Evolutionary conservation across 192 early-diverging fungal genomes (phyloP).

Genomic region (Mortierella antarctica): DNA sequence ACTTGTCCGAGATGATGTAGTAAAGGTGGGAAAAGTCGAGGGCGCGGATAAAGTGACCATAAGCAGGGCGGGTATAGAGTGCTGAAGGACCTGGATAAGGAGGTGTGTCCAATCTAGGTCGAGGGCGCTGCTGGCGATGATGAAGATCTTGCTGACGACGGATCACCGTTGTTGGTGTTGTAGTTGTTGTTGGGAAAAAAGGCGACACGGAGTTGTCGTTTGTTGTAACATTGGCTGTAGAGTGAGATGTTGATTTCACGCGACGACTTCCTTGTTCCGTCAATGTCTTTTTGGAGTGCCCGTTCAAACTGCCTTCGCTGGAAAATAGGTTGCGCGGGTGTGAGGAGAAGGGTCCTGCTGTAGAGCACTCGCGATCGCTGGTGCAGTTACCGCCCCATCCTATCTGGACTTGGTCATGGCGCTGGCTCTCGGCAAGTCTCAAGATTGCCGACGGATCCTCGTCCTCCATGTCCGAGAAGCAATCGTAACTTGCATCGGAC

Average conservation of each 20-base stretch:
- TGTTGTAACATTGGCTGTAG: neutral
- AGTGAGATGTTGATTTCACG: no score
- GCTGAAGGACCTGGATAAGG: no score
- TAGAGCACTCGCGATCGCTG: neutral
- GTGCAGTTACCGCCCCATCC: conserved; percentile 25
- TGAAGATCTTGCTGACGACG: neutral
- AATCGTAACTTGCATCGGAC: neutral
- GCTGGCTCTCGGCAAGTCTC: conserved; percentile 21
- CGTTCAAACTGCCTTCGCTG: conserved; percentile 1
- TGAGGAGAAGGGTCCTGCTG: neutral
- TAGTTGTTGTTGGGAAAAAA: neutral
- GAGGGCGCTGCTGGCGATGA: neutral
- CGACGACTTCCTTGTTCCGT: no score
- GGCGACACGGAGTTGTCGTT: neutral
- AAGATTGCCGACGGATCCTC: conserved; percentile 11
- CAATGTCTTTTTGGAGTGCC: neutral
- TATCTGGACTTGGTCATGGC: neutral
- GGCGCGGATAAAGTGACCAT: conserved; percentile 15
- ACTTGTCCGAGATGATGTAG: conserved; percentile 49
- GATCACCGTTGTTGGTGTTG: neutral
- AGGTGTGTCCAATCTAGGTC: no score
- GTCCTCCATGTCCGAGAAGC: conserved; percentile 7
- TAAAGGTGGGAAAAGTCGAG: conserved; percentile 46
- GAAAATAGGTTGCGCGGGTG: neutral
- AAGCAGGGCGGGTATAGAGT: neutral